These are phyloP conservation scores for Xylariaceae sp. DNA, from an alignment of 2,329 filamentous ascomycete species.

Conservation along the genomic window DNA sequence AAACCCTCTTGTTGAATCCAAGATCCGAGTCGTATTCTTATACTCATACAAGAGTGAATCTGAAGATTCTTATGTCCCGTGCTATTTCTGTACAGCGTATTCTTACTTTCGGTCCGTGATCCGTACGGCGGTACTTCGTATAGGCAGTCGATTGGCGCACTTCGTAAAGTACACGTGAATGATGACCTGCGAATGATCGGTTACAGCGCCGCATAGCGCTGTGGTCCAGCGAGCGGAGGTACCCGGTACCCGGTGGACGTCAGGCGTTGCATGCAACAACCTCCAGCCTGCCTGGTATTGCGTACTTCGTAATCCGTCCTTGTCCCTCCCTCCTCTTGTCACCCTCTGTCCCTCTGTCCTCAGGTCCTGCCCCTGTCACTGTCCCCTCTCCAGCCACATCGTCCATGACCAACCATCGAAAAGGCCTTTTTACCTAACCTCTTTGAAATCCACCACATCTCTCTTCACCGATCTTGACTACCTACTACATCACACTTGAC, in stretches of 20 bases:
- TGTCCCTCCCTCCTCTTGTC: no score
- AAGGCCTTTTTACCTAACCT: conserved; percentile 29
- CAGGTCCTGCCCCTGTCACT: conserved; percentile 11
- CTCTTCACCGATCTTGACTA: conserved; percentile 34
- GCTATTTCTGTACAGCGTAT: background rate
- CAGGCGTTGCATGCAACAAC: background rate
- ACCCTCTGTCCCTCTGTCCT: background rate
- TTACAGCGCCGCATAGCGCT: background rate
- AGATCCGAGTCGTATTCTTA: background rate
- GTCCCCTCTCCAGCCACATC: conserved; percentile 31
- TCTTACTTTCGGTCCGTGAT: background rate
- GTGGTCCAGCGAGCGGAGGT: background rate
- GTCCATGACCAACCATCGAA: conserved; percentile 20
- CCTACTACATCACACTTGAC: conserved; percentile 29
- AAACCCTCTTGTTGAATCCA: background rate
- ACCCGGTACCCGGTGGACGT: background rate
- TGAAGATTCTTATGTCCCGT: background rate
- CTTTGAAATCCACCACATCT: conserved; percentile 29
- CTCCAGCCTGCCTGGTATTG: background rate
- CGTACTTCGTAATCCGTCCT: background rate
- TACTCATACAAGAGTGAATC: background rate
- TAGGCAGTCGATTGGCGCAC: background rate
- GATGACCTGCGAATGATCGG: background rate
- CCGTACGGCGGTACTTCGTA: no score
- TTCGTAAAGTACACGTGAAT: background rate